Conservation (phyloP, 106 monocot species). For the Dioscorea alata region DNA sequence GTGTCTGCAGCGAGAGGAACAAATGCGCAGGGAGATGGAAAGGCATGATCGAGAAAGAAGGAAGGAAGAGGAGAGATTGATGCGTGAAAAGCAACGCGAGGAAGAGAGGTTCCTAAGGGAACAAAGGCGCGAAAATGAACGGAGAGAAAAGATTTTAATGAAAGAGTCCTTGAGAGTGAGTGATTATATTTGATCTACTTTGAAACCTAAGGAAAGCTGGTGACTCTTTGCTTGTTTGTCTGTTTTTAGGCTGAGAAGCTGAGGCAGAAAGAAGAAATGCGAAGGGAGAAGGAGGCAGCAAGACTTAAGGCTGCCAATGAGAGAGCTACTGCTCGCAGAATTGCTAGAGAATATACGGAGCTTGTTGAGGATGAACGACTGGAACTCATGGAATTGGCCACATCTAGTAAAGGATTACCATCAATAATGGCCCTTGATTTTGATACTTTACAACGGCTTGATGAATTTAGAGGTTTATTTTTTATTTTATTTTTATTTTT, state of each 20-base stretch:
- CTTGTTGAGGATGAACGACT: slow-evolving; percentile 94
- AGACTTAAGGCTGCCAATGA: slow-evolving; percentile 86
- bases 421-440: slow-evolving; percentile 76
- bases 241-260: slow-evolving; percentile 76
- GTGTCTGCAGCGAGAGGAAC: slow-evolving; percentile 69
- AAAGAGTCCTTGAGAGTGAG: slow-evolving; percentile 74
- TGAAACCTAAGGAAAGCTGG: not conserved
- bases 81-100: slow-evolving; percentile 92
- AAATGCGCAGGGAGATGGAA: slow-evolving; percentile 90
- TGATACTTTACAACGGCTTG: slow-evolving; percentile 68
- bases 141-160: slow-evolving; percentile 76
- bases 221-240: not conserved
- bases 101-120: slow-evolving; percentile 81
- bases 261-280: slow-evolving; percentile 77
- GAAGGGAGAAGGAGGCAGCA: slow-evolving; percentile 89
- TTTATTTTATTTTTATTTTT: not conserved
- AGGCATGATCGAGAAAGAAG: slow-evolving; percentile 80
- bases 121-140: slow-evolving; percentile 74
- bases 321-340: slow-evolving; percentile 91
- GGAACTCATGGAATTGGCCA: slow-evolving; percentile 96
- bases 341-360: slow-evolving; percentile 92
- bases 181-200: slow-evolving; percentile 1
- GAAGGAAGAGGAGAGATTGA: slow-evolving; percentile 89
- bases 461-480: slow-evolving; percentile 60
- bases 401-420: slow-evolving; percentile 65